These are phyloP conservation scores for Pisolithus albus DNA, from an alignment of 768 basidiomycete species.

Conservation along the genomic window DNA sequence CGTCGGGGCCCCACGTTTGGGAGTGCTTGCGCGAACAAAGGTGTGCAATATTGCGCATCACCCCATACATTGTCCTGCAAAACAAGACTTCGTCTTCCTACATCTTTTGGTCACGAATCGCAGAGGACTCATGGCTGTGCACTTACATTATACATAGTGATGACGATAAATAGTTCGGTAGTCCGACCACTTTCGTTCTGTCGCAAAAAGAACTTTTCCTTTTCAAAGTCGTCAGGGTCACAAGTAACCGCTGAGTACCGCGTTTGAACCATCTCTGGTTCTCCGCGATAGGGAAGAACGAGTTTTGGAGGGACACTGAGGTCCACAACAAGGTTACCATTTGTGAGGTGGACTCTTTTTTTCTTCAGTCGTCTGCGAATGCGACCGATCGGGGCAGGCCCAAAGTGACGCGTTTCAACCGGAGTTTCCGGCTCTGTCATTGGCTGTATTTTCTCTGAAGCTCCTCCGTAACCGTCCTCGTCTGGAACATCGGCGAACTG, in stretches of 20 bases:
- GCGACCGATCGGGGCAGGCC: slow-evolving; percentile 80
- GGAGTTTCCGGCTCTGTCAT: slow-evolving; percentile 45
- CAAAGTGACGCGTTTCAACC: slow-evolving; percentile 73
- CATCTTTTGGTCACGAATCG: slow-evolving; percentile 2
- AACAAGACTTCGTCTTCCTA: slow-evolving; percentile 89
- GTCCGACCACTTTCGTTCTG: slow-evolving; percentile 74
- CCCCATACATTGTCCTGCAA: slow-evolving; percentile 88
- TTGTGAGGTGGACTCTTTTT: slow-evolving; percentile 76
- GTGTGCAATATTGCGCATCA: slow-evolving; percentile 83
- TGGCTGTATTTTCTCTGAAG: slow-evolving; percentile 19
- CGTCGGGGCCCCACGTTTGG: slow-evolving; percentile 92
- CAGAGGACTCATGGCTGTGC: slow-evolving; percentile 2
- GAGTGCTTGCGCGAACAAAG: slow-evolving; percentile 81
- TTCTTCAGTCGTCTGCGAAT: slow-evolving; percentile 68
- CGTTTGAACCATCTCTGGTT: slow-evolving; percentile 66
- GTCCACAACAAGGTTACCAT: slow-evolving; percentile 85
- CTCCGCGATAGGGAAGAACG: slow-evolving; percentile 62
- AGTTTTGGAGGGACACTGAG: slow-evolving; percentile 80
- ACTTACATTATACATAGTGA: slow-evolving; percentile 94
- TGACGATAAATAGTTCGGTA: slow-evolving; percentile 89
- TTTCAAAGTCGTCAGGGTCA: slow-evolving; percentile 88
- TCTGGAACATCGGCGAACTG: slow-evolving; percentile 22
- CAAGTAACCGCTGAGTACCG: slow-evolving; percentile 89
- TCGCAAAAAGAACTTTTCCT: slow-evolving; percentile 74
- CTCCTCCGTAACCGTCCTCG: slow-evolving; percentile 14